Evolutionary conservation across 352 stramenopile genomes (phyloP).

Genomic region (Phytopythium helicoides): DNA sequence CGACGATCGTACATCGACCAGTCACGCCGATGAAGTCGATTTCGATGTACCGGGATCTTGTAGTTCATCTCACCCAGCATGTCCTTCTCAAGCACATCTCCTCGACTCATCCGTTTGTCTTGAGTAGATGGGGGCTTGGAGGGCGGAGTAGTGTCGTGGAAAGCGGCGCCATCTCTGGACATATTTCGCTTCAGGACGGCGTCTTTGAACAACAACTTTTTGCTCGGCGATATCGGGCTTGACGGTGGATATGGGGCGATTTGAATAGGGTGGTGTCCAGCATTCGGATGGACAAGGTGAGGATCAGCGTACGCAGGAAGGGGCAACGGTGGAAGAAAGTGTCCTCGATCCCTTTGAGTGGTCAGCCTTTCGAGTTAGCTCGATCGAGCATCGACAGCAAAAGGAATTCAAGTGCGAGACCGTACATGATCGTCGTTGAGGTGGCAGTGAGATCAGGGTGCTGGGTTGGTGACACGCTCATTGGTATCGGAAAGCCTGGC

Average conservation of each 20-base stretch:
- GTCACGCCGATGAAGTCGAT: neutral
- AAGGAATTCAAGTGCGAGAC: neutral
- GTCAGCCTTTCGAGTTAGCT: too few species aligned
- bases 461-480: neutral
- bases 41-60: neutral
- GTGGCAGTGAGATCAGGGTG: neutral
- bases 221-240: slow-evolving; percentile 11
- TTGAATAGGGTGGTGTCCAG: too few species aligned
- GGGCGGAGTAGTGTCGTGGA: neutral
- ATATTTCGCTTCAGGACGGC: slow-evolving; percentile 42
- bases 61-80: neutral
- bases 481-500: neutral
- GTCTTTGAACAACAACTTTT: slow-evolving; percentile 52
- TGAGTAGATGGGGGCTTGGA: neutral
- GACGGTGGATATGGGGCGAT: slow-evolving; percentile 1
- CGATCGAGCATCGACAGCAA: too few species aligned
- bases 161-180: neutral
- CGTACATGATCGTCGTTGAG: neutral
- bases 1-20: neutral
- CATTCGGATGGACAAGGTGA: too few species aligned
- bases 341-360: too few species aligned
- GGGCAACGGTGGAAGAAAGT: too few species aligned
- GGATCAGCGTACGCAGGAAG: too few species aligned
- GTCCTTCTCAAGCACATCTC: neutral
- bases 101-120: neutral